Base-by-base conservation (phyloP, 331 rosid genomes). In the Spiraea crenata region DNA sequence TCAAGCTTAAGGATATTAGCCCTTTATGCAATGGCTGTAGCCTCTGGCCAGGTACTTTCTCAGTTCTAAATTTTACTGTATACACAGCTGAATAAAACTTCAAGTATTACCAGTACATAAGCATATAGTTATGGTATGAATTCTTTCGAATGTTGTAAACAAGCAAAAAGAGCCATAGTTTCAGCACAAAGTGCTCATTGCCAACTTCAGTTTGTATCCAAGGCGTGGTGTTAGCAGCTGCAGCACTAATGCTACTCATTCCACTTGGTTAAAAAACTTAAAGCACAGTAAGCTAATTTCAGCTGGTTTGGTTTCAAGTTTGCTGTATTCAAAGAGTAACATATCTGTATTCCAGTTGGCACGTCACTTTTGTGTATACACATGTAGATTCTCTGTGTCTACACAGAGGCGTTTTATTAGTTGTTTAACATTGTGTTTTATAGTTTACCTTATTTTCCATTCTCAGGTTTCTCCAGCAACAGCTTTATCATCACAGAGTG, bases 41-140 rank as follows among this genome's bases (percentile, higher is more conserved):
- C 54, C 14, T 49, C 60, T 31, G 15, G 42, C 76, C 19, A 57
- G 65, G 79, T 79, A 64, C 11, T 37, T 64, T 63, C 42, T 42
- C 17, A 38, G 25, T 39, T 50, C 49, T 55, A 34, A 19, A 14
- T 69, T 31, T 5, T 8, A 20, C 47, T 14, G 42, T 10, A 41
- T 20, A 6, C 35, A 41, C 7, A 17, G 44, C 49, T 16, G 17
- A 67, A 50, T 35, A 37, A 13, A 37, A 37, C 25, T 58, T 58
- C 20, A 58, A 37, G 37, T 35, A 6, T 15, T 3, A 58, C 45
- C 46, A 4, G 0, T 42, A 42, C 9, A 42, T 42, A 10, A 10
- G 9, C 46, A 42, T 10, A 42, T 6, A 10, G 7, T 42, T 42
- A 42, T 42, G 46, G 46, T 4, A 10, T 42, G 47, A 42, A 42